Conservation (phyloP, 2,329 filamentous ascomycete species). For the Xenoacremonium recifei region DNA sequence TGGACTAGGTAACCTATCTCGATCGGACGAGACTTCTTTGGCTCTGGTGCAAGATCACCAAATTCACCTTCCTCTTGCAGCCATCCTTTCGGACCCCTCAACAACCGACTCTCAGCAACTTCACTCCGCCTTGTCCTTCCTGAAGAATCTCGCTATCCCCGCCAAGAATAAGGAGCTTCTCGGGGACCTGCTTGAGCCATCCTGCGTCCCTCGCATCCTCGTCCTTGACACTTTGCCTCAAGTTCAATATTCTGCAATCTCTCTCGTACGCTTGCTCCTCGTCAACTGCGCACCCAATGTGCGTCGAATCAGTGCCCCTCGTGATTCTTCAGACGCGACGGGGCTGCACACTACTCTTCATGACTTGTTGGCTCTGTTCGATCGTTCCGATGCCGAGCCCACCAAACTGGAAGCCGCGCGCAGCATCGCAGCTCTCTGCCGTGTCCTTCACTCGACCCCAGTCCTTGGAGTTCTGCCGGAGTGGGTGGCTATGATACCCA, state of each 20-base stretch:
- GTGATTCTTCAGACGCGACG: constrained; percentile 28
- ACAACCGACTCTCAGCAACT: constrained; percentile 50
- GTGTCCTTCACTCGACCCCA: constrained; percentile 49
- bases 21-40: constrained; percentile 53
- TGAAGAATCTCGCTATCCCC: constrained; percentile 64
- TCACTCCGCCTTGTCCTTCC: constrained; percentile 57
- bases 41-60: constrained; percentile 45
- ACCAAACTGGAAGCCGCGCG: constrained; percentile 60
- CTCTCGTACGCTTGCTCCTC: constrained; percentile 56
- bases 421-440: constrained; percentile 50
- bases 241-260: constrained; percentile 60
- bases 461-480: constrained; percentile 31
- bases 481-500: constrained; percentile 31
- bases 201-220: constrained; percentile 54
- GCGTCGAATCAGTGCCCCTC: constrained; percentile 42
- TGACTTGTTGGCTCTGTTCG: constrained; percentile 37
- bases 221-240: constrained; percentile 49
- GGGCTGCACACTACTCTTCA: constrained; percentile 33
- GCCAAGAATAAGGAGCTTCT: constrained; percentile 51
- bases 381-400: constrained; percentile 43
- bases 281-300: constrained; percentile 53
- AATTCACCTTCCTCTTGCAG: constrained; percentile 43
- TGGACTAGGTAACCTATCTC: constrained; percentile 59
- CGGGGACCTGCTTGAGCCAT: constrained; percentile 44
- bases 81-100: constrained; percentile 40